Base-by-base conservation (phyloP, 2,329 filamentous ascomycete genomes). In the Drechslerella dactyloides region DNA sequence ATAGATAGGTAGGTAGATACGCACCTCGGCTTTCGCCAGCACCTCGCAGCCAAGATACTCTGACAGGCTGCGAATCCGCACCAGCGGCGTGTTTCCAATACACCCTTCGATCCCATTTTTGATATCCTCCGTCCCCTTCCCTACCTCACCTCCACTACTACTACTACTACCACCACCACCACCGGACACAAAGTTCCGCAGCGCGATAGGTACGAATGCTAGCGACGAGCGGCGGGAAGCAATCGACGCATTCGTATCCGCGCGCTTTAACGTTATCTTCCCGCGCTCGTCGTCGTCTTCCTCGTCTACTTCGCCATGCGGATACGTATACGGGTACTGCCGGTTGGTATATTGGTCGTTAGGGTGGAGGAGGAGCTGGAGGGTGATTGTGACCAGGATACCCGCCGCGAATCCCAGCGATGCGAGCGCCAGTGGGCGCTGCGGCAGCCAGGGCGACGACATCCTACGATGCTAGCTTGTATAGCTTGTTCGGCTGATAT, bases 31-130 rank as follows among this genome's bases (percentile, higher is more conserved):
- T 81, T 99, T 99, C 75, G 89, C 94, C 37, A 97, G 83, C 77
- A 99, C 96, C 44, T 87, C 87, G 77, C 94, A 92, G 19, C 92
- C 92, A 2, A 94, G 97, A 17, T 88, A 91, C 52, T 90, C 87
- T 2, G 90, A 96, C 23, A 99, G 85, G 40, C 90, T 93, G 75
- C 87, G 89, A 78, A 99, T 92, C 74, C 87, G 86, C 76, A 99
- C 86, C 24, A 99, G 84, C 0, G 93, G 93, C 13, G 94, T 99
- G 80, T 96, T 90, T 64, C 94, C 94, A 78, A 99, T 97, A 78
- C 90, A 91, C 51, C 89, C 90, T 79, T 96, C 92, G 70, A 99
- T 90, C 17, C 94, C 94, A 63, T 90, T 85, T 13, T 87, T 86
- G 63, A 93, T 86, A 69, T 77, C 75, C 30, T 76, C 24, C 78